phyloP scores from a whole-genome alignment of 768 basidiomycete genomes.

The Auricularia sp. region DNA sequence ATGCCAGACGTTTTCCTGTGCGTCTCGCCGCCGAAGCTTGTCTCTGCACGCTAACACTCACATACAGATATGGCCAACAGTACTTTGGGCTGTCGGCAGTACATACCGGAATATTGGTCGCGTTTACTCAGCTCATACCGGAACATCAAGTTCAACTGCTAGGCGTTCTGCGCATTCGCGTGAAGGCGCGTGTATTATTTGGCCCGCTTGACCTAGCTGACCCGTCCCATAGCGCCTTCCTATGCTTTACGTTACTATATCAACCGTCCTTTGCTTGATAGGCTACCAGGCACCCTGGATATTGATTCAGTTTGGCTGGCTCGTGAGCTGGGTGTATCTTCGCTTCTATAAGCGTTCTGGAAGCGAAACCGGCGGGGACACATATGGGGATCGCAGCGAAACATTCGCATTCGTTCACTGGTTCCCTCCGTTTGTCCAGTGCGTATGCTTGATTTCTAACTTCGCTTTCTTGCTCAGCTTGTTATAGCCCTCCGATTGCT shows the following conservation, averaged over 20 bases:
- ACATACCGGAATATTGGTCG: constrained; percentile 81
- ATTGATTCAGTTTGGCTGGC: constrained; percentile 98
- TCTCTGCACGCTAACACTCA: neutral
- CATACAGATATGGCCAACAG: constrained; percentile 68
- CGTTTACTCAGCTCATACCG: constrained; percentile 95
- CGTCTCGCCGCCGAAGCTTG: constrained; percentile 19
- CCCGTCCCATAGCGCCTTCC: constrained; percentile 58
- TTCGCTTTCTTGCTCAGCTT: constrained; percentile 1
- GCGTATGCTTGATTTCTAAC: constrained; percentile 24
- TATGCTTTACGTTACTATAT: constrained; percentile 89
- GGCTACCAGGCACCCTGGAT: constrained; percentile 88
- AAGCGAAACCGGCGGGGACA: constrained; percentile 47
- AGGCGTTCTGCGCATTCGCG: constrained; percentile 71
- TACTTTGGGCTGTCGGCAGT: constrained; percentile 92
- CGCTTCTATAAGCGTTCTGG: constrained; percentile 91
- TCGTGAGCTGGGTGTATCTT: constrained; percentile 89
- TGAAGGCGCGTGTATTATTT: constrained; percentile 53
- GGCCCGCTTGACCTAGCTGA: neutral
- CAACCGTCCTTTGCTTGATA: constrained; percentile 70
- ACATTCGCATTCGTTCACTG: constrained; percentile 91
- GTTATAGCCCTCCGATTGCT: constrained; percentile 35
- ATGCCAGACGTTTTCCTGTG: constrained; percentile 71
- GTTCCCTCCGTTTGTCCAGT: constrained; percentile 97
- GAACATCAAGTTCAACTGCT: constrained; percentile 95
- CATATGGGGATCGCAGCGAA: constrained; percentile 89